Percentiles rank a stretch among this genome's conserved stretches.
phyloP scores from a whole-genome alignment of 1,139 yeast species.

The Arxiozyma slooffiae region DNA sequence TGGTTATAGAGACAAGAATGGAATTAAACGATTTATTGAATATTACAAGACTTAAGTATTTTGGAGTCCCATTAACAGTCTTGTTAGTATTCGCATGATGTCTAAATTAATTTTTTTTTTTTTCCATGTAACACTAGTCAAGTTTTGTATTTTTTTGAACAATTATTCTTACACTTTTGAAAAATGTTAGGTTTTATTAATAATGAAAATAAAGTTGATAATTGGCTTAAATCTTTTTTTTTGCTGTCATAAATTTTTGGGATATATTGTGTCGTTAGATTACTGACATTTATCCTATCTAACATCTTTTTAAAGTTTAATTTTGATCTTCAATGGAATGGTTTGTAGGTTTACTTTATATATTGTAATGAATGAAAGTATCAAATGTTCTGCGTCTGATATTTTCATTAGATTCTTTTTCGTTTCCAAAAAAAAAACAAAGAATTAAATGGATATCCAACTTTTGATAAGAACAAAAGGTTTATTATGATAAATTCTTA shows the following conservation, averaged over 20 bases:
- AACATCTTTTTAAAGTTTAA: background rate
- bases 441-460: no score
- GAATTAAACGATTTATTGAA: constrained; percentile 33
- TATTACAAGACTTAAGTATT: constrained; percentile 37
- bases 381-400: no score
- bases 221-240: constrained; percentile 23
- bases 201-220: constrained; percentile 49
- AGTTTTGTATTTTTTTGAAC: constrained; percentile 31
- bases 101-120: constrained; percentile 38
- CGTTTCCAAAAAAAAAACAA: no score
- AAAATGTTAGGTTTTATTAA: constrained; percentile 34
- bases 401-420: no score
- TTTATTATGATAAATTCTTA: no score
- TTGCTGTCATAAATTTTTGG: constrained; percentile 12
- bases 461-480: no score
- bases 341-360: no score
- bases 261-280: constrained; percentile 8
- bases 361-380: no score
- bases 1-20: constrained; percentile 61
- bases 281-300: background rate
- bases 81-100: constrained; percentile 76
- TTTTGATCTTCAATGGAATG: background rate
- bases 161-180: constrained; percentile 35
- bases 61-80: constrained; percentile 39
- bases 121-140: constrained; percentile 19